Base-by-base conservation (phyloP, 495 filamentous ascomycete genomes). In the Penicillium ochrochloron region DNA sequence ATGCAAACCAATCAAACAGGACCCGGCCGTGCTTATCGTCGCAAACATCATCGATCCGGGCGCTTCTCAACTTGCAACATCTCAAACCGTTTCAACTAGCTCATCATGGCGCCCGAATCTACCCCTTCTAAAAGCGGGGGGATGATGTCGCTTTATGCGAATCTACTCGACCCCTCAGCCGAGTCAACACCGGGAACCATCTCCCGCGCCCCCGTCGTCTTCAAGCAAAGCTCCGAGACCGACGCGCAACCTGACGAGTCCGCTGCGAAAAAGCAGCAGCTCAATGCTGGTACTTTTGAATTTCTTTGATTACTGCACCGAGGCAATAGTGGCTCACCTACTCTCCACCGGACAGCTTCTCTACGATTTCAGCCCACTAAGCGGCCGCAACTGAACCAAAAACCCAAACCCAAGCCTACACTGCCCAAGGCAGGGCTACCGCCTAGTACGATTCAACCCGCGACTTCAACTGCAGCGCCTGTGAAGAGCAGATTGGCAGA, bases 291-390 rank as follows among this genome's bases (percentile, higher is more conserved):
- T 93, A 89, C 72, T 77, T 76, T 73, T 65, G 61, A 72, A 75
- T 68, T 57, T 61, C 57, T 59, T 61, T 56, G 51, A 67, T 61
- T 41, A 59, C 59, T 61, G 54, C 59, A 65, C 73, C 42, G 64
- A 63, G 67, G 72, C 70, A 65, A 56, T 69, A 62, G 77, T 77
- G 80, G 76, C 83, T 88, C 78, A 87, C 81, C 69, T 72, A 67
- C 74, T 72, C 48, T 74, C 73, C 55, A 35, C 73, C 63, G 63
- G 61, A 70, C 73, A 89, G 88, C 84, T 77, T 87, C 92, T 70
- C 82, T 97, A 64, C 89, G 90, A 71, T 97, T 97, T 79, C 94
- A 97, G 73, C 94, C 94, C 44, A 90, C 87, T 41, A 91, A 87
- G 72, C 76, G 90, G 67, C 94, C 94, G 23, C 92, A 96, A 62